phyloP scores from a whole-genome alignment of 2,329 filamentous ascomycete genomes.

The Sarocladiaceae sp. region DNA sequence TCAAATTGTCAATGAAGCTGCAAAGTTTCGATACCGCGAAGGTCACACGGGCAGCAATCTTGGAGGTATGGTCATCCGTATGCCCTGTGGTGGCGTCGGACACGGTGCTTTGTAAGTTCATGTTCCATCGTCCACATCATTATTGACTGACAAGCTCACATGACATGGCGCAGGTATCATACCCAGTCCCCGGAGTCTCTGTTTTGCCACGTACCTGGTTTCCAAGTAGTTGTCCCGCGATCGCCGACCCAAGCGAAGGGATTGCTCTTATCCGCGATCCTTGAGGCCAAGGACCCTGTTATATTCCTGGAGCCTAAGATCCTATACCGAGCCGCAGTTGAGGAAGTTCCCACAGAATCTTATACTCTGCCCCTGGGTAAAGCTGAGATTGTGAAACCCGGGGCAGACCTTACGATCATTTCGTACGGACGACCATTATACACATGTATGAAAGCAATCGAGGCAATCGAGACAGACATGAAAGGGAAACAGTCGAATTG shows the following conservation, averaged over 20 bases:
- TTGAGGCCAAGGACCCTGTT: slow-evolving; percentile 79
- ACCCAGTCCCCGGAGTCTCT: slow-evolving; percentile 85
- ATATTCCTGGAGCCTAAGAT: slow-evolving; percentile 95
- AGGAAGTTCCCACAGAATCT: slow-evolving; percentile 77
- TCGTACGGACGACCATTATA: slow-evolving; percentile 91
- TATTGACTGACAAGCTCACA: no score
- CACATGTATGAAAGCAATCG: slow-evolving; percentile 72
- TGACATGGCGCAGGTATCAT: no score
- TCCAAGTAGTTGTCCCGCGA: slow-evolving; percentile 80
- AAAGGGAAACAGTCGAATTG: slow-evolving; percentile 73
- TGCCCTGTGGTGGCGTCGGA: slow-evolving; percentile 87
- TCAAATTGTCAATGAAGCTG: slow-evolving; percentile 89
- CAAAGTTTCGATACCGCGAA: slow-evolving; percentile 79
- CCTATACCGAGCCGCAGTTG: slow-evolving; percentile 84
- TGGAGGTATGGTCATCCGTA: slow-evolving; percentile 79
- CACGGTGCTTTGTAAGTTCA: slow-evolving; percentile 82
- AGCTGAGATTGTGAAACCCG: slow-evolving; percentile 77
- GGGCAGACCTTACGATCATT: slow-evolving; percentile 76
- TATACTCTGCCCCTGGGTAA: slow-evolving; percentile 81
- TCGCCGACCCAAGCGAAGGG: slow-evolving; percentile 88
- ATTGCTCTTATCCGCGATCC: slow-evolving; percentile 71
- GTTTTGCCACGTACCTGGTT: slow-evolving; percentile 82
- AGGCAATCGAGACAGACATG: slow-evolving; percentile 68
- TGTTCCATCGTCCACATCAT: no score
- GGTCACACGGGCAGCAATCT: slow-evolving; percentile 53